phyloP scores from a whole-genome alignment of 495 filamentous ascomycete genomes.

The Aspergillus bertholletiae region DNA sequence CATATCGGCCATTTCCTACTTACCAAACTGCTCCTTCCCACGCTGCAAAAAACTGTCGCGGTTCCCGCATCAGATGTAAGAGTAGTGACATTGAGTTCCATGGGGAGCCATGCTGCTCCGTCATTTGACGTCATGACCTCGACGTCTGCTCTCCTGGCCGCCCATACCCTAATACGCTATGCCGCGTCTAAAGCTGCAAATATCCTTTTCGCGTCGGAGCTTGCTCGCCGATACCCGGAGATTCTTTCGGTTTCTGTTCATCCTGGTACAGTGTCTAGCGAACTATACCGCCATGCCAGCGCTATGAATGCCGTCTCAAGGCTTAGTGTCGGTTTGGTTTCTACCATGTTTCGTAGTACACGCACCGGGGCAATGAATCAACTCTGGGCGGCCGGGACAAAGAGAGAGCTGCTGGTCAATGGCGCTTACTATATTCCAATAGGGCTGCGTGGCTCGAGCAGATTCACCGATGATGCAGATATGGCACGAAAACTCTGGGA shows the following conservation, averaged over 20 bases:
- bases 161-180: slow-evolving; percentile 39
- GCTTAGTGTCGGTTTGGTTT: slow-evolving; percentile 18
- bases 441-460: slow-evolving; percentile 35
- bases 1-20: slow-evolving; percentile 67
- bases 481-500: slow-evolving; percentile 56
- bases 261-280: slow-evolving; percentile 61
- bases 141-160: slow-evolving; percentile 10
- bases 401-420: slow-evolving; percentile 33
- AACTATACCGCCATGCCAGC: slow-evolving; percentile 39
- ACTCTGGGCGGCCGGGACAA: slow-evolving; percentile 52
- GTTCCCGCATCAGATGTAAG: slow-evolving; percentile 23
- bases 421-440: slow-evolving; percentile 59
- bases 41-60: slow-evolving; percentile 40
- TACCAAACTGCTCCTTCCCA: slow-evolving; percentile 58
- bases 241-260: slow-evolving; percentile 58
- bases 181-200: slow-evolving; percentile 62
- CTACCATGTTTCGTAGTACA: slow-evolving; percentile 29
- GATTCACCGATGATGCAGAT: slow-evolving; percentile 40
- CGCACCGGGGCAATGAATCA: slow-evolving; percentile 53
- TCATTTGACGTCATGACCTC: slow-evolving; percentile 44
- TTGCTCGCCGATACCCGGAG: slow-evolving; percentile 54
- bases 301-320: slow-evolving; percentile 23
- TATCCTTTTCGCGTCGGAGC: slow-evolving; percentile 56
- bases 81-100: slow-evolving; percentile 18
- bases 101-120: slow-evolving; percentile 48